phyloP scores from a whole-genome alignment of 2,329 filamentous ascomycete species.

The Neopestalotiopsis clavispora region DNA sequence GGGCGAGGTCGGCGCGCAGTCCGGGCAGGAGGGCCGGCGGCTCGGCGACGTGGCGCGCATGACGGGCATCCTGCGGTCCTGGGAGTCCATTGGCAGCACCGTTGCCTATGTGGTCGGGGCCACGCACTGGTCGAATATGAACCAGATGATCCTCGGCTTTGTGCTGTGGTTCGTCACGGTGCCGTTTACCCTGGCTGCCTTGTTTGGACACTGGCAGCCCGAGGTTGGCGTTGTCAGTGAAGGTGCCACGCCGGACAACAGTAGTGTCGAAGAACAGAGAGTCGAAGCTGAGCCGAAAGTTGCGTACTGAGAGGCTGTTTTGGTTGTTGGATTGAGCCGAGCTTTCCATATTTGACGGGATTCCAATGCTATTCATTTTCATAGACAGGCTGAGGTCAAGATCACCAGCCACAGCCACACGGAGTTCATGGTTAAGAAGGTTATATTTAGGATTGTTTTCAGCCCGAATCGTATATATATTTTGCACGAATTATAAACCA shows the following conservation, averaged over 20 bases:
- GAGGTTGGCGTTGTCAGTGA: not conserved
- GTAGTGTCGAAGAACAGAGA: conserved; percentile 8
- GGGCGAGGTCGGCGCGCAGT: conserved; percentile 1
- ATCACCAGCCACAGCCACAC: no score
- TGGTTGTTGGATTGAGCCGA: no score
- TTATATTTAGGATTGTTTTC: no score
- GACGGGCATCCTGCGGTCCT: conserved; percentile 10
- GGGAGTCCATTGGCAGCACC: conserved; percentile 9
- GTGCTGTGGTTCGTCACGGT: conserved; percentile 10
- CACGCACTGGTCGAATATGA: conserved; percentile 12
- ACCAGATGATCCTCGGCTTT: conserved; percentile 13
- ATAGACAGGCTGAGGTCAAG: no score
- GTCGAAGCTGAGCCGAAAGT: not conserved
- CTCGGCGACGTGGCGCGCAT: not conserved
- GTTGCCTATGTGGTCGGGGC: conserved; percentile 8
- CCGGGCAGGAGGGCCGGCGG: not conserved
- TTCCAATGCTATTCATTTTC: no score
- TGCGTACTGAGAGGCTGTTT: not conserved
- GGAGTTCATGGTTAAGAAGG: no score
- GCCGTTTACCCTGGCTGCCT: not conserved
- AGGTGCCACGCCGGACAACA: not conserved
- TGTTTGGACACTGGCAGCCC: conserved; percentile 6
- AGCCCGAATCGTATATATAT: no score
- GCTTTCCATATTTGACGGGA: no score
- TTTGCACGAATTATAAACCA: no score